phyloP scores from a whole-genome alignment of 768 basidiomycete genomes.

The Lyophyllum semitale region DNA sequence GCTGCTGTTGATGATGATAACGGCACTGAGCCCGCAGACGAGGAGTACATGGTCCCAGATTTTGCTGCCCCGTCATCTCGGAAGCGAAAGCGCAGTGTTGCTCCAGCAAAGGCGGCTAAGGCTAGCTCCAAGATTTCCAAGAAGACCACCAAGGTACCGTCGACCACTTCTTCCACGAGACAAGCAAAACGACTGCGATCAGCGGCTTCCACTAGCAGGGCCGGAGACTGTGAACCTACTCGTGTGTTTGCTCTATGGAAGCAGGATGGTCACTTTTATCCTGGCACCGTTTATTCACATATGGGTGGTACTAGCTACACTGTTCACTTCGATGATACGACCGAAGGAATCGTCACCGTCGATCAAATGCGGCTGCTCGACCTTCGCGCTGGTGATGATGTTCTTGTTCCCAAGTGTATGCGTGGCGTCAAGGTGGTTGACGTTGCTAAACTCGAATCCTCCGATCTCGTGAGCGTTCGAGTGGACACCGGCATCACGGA shows the following conservation, averaged over 20 bases:
- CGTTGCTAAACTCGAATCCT: slow-evolving; percentile 29
- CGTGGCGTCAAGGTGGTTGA: slow-evolving; percentile 35
- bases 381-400: slow-evolving; percentile 57
- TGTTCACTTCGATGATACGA: slow-evolving; percentile 71
- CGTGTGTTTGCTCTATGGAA: slow-evolving; percentile 76
- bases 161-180: slow-evolving; percentile 30
- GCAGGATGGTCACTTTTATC: slow-evolving; percentile 58
- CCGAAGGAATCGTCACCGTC: slow-evolving; percentile 45
- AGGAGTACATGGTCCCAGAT: slow-evolving; percentile 37
- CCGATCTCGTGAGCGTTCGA: slow-evolving; percentile 35
- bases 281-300: slow-evolving; percentile 52
- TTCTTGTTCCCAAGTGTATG: slow-evolving; percentile 37
- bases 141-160: slow-evolving; percentile 27
- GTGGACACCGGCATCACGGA: slow-evolving; percentile 39
- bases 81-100: slow-evolving; percentile 46
- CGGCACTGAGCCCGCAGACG: slow-evolving; percentile 42
- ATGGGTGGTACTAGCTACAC: slow-evolving; percentile 34
- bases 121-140: slow-evolving; percentile 21
- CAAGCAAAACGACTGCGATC: slow-evolving; percentile 43
- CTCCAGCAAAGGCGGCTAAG: slow-evolving; percentile 19
- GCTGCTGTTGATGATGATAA: slow-evolving; percentile 28
- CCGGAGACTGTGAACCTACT: slow-evolving; percentile 34
- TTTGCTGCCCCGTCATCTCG: slow-evolving; percentile 31
- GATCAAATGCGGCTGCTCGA: slow-evolving; percentile 55
- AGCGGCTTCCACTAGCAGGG: slow-evolving; percentile 25